Conservation (phyloP, 208 protist species). For the Trypanosoma avium region DNA sequence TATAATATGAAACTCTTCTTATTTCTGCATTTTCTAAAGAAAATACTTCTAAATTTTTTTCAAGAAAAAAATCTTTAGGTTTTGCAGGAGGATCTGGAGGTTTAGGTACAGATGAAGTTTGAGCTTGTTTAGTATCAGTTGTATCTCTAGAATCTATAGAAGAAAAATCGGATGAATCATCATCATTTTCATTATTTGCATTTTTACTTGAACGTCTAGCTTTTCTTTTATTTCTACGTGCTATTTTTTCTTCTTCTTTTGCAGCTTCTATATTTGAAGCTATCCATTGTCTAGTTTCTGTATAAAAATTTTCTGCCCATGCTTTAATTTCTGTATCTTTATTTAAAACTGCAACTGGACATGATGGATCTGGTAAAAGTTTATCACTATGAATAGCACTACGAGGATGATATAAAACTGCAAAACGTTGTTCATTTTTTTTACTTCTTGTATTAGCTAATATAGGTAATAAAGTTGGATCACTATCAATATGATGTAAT, state of each 20-base stretch:
- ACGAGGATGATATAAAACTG: slow-evolving; percentile 57
- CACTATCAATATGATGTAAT: slow-evolving; percentile 19
- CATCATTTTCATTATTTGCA: not conserved
- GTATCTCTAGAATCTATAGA: not conserved
- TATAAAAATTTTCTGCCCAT: slow-evolving; percentile 72
- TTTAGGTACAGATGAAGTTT: not conserved
- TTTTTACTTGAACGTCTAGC: not conserved
- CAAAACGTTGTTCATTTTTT: slow-evolving; percentile 46
- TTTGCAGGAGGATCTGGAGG: slow-evolving; percentile 13
- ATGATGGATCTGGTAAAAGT: slow-evolving; percentile 60
- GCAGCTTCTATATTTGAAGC: slow-evolving; percentile 44
- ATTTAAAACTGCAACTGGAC: slow-evolving; percentile 66
- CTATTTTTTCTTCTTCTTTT: slow-evolving; percentile 39
- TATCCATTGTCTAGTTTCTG: slow-evolving; percentile 62
- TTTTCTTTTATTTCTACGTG: slow-evolving; percentile 1
- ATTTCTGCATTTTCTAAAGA: not conserved
- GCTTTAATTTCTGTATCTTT: slow-evolving; percentile 42
- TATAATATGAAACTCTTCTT: slow-evolving; percentile 1
- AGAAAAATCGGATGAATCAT: slow-evolving; percentile 6
- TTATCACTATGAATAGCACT: slow-evolving; percentile 53
- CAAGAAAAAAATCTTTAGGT: slow-evolving; percentile 69
- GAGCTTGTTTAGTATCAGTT: no score
- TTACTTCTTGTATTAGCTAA: slow-evolving; percentile 31
- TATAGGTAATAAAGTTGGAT: slow-evolving; percentile 38
- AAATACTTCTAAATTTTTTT: slow-evolving; percentile 62